Evolutionary conservation across 192 early-diverging fungal species (phyloP).

Genomic region (Backusella australiensis): DNA sequence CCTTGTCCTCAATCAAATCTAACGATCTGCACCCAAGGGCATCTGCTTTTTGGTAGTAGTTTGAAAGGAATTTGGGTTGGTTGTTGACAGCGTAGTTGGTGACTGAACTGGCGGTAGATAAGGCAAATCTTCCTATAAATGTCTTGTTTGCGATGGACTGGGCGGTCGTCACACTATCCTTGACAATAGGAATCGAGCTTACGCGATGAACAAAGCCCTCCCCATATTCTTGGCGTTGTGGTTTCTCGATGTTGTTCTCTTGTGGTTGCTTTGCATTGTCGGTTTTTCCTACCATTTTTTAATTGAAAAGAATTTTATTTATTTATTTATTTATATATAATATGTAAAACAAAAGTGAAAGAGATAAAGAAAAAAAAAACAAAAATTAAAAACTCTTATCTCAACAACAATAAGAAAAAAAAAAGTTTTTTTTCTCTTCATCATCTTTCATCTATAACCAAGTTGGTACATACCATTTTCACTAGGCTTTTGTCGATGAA

Average conservation of each 20-base stretch:
- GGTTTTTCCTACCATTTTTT: constrained; percentile 11
- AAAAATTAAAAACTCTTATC: constrained; percentile 1
- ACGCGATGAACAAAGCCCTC: constrained; percentile 33
- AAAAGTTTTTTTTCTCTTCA: background rate
- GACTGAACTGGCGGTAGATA: constrained; percentile 26
- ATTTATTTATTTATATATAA: background rate
- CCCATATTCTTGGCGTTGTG: background rate
- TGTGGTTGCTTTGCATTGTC: constrained; percentile 6
- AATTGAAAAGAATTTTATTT: background rate
- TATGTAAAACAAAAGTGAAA: background rate
- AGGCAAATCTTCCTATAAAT: constrained; percentile 26
- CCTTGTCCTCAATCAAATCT: constrained; percentile 54
- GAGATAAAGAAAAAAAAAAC: background rate
- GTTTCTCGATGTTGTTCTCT: background rate
- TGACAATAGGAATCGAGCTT: constrained; percentile 30
- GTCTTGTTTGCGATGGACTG: constrained; percentile 26
- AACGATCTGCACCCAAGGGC: constrained; percentile 60
- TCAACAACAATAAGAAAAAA: background rate
- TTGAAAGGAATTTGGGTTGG: constrained; percentile 16
- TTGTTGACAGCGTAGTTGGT: constrained; percentile 16
- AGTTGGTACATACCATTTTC: constrained; percentile 8
- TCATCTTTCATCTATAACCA: background rate
- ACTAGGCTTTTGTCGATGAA: background rate
- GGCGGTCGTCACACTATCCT: constrained; percentile 30
- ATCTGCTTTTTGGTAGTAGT: constrained; percentile 46